Conservation (phyloP, 2,329 filamentous ascomycete genomes). For the Karstenula rhodostoma region DNA sequence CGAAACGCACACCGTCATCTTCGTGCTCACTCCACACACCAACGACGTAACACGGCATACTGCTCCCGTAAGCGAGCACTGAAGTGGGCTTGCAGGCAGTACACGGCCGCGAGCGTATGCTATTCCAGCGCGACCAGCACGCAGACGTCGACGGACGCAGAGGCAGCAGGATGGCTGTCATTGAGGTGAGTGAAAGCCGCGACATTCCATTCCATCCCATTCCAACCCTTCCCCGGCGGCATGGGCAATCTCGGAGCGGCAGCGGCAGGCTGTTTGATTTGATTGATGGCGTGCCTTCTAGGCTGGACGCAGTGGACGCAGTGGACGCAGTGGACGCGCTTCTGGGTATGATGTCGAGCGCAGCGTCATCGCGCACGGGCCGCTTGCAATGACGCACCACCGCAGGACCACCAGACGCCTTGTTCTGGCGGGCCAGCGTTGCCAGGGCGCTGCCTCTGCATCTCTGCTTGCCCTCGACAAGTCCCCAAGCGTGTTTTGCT, state of each 20-base stretch:
- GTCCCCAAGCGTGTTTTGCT: constrained; percentile 19
- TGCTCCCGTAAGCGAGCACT: constrained; percentile 3
- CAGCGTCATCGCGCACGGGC: constrained; percentile 30
- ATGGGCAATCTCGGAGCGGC: not conserved
- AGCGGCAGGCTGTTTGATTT: not conserved
- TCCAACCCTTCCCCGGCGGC: not conserved
- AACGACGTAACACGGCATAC: constrained; percentile 28
- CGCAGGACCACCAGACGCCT: constrained; percentile 25
- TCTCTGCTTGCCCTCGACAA: constrained; percentile 34
- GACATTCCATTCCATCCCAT: not conserved
- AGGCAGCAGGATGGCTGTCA: constrained; percentile 40
- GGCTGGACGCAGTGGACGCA: constrained; percentile 11
- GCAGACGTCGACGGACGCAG: constrained; percentile 22
- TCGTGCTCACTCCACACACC: constrained; percentile 27
- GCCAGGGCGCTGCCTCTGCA: constrained; percentile 33
- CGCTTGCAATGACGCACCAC: constrained; percentile 24
- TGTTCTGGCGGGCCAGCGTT: constrained; percentile 31
- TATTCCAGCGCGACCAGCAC: constrained; percentile 23
- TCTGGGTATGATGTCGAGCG: constrained; percentile 34
- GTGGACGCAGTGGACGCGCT: constrained; percentile 14
- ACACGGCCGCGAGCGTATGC: constrained; percentile 22
- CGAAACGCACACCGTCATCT: constrained; percentile 35
- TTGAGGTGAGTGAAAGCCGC: constrained; percentile 39
- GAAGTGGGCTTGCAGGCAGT: not conserved
- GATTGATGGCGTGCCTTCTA: constrained; percentile 10